These are phyloP conservation scores for Bacterosira constricta DNA, from an alignment of 108 stramenopile genomes.

Conservation along the genomic window DNA sequence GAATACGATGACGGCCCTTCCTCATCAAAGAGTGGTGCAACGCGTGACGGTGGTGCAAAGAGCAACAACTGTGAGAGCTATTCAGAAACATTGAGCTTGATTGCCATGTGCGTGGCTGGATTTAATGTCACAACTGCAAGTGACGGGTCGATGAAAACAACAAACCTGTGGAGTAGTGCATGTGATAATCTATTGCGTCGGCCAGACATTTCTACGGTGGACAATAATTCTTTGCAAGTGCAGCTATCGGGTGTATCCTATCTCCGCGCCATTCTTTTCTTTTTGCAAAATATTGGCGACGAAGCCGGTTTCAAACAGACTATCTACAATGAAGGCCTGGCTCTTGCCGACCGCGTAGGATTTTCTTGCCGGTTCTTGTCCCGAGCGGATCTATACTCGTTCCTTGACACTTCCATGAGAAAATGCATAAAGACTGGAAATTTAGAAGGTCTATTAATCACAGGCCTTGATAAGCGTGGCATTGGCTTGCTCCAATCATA, in stretches of 20 bases:
- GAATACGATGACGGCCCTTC: not conserved
- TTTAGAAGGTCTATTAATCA: conserved; percentile 78
- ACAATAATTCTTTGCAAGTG: conserved; percentile 21
- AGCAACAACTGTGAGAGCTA: conserved; percentile 26
- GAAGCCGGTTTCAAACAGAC: conserved; percentile 50
- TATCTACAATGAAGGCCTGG: conserved; percentile 56
- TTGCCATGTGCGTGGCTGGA: conserved; percentile 83
- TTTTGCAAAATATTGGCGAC: conserved; percentile 60
- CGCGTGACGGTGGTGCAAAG: too few species aligned
- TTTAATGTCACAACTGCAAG: conserved; percentile 42
- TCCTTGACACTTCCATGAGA: conserved; percentile 57
- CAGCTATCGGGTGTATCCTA: conserved; percentile 48
- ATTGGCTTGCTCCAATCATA: conserved; percentile 78
- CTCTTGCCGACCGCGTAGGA: conserved; percentile 76
- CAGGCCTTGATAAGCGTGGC: conserved; percentile 76
- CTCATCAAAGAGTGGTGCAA: not conserved
- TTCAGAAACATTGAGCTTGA: conserved; percentile 71
- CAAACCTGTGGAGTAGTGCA: conserved; percentile 64
- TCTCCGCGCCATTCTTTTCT: conserved; percentile 66
- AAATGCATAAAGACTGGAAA: conserved; percentile 65
- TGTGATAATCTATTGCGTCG: conserved; percentile 67
- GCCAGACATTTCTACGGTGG: conserved; percentile 27
- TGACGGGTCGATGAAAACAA: conserved; percentile 31
- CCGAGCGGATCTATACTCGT: conserved; percentile 55
- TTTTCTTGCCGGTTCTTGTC: conserved; percentile 78